Conservation (phyloP, 257 asterid genomes). For the Solanum neorickii region DNA sequence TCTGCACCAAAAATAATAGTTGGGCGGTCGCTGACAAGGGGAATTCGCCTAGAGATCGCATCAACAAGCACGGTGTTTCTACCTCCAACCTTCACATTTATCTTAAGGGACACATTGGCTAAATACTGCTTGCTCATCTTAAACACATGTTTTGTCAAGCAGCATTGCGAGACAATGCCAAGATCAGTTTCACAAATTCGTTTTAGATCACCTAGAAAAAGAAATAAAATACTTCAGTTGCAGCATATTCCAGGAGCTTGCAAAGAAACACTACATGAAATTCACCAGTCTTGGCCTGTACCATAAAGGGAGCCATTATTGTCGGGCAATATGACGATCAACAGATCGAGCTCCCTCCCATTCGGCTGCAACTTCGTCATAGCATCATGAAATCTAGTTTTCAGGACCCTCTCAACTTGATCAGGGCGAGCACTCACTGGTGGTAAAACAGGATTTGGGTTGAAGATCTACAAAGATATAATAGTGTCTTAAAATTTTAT, state of each 20-base stretch:
- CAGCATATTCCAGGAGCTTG: neutral
- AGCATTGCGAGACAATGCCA: conserved; percentile 91
- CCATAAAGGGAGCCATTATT: conserved; percentile 96
- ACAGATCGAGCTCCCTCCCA: conserved; percentile 78
- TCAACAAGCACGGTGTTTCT: conserved; percentile 89
- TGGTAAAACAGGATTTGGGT: conserved; percentile 73
- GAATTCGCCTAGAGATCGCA: conserved; percentile 78
- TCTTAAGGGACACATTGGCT: conserved; percentile 84
- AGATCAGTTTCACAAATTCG: conserved; percentile 94
- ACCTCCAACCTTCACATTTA: conserved; percentile 94
- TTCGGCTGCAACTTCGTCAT: conserved; percentile 45
- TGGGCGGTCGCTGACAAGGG: conserved; percentile 88
- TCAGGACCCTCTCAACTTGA: conserved; percentile 74
- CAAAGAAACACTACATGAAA: neutral
- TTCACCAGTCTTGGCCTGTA: conserved; percentile 9
- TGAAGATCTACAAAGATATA: conserved; percentile 38
- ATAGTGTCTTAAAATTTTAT: neutral
- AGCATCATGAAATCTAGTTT: conserved; percentile 63
- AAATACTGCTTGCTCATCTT: conserved; percentile 79
- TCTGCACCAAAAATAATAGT: conserved; percentile 98
- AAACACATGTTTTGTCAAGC: conserved; percentile 80
- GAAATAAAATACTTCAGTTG: neutral
- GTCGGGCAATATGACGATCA: conserved; percentile 82
- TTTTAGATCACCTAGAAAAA: conserved; percentile 59
- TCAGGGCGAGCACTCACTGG: conserved; percentile 64